A percentile compares a stretch with the other conserved stretches of the same genome.
phyloP scores from a whole-genome alignment of 2,329 filamentous ascomycete species.

The Fusarium chlamydosporum region DNA sequence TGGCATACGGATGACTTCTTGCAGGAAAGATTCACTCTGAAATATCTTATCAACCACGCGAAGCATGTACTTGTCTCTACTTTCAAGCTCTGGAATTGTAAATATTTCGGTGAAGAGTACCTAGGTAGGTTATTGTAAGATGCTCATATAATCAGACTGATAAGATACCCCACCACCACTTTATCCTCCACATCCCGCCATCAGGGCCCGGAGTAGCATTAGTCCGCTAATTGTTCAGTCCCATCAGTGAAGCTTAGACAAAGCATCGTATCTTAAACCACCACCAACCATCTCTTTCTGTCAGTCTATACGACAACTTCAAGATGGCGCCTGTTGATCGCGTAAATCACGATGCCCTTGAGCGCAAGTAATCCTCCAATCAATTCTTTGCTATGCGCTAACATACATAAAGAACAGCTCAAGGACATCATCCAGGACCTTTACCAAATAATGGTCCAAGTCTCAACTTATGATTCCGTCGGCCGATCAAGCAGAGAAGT shows the following conservation, averaged over 20 bases:
- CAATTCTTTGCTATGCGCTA: conserved; percentile 7
- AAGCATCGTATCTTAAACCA: conserved; percentile 22
- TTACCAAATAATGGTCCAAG: conserved; percentile 74
- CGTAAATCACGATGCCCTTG: conserved; percentile 57
- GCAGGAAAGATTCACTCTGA: no score
- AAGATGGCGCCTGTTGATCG: conserved; percentile 61
- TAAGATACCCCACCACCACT: conserved; percentile 30
- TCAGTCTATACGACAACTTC: background rate
- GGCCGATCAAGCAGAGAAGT: conserved; percentile 68
- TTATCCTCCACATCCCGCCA: conserved; percentile 32
- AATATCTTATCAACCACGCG: no score
- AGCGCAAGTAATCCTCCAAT: conserved; percentile 53
- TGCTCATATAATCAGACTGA: conserved; percentile 19
- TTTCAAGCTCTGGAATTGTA: no score
- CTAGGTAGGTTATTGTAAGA: conserved; percentile 5
- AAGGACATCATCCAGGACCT: conserved; percentile 75
- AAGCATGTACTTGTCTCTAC: no score
- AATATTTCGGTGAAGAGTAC: no score
- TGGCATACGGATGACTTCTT: no score
- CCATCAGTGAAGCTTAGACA: conserved; percentile 2
- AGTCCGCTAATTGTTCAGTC: conserved; percentile 16
- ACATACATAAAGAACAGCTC: conserved; percentile 64
- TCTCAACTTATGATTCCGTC: conserved; percentile 71
- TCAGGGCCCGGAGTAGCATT: conserved; percentile 31
- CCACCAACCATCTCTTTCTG: conserved; percentile 13